Base-by-base conservation (phyloP, 441 rosid genomes). In the Kokia cookei region DNA sequence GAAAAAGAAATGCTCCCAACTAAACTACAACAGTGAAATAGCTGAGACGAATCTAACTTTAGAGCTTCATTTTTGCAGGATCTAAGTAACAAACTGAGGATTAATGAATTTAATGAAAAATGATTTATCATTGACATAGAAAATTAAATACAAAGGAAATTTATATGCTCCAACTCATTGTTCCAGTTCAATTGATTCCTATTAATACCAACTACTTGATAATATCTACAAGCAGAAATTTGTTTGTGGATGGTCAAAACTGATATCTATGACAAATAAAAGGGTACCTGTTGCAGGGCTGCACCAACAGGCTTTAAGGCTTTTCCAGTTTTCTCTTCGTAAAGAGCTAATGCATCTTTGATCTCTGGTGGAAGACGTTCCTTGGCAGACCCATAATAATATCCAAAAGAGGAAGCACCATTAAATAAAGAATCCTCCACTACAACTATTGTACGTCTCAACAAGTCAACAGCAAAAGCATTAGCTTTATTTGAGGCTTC, bases 301-400 rank as follows among this genome's bases (percentile, higher is more conserved):
- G 87, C 73, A 55, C 92, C 91, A 57, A 93, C 35, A 67, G 97
- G 97, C 79, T 76, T 83, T 80, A 80, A 67, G 61, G 89, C 71
- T 85, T 84, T 72, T 43, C 48, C 68, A 54, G 88, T 84, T 80
- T 74, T 88, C 69, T 87, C 93, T 84, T 96, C 99, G 13, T 90
- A 90, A 17, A 90, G 59, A 79, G 77, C 82, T 64, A 93, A 80
- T 12, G 79, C 82, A 74, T 74, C 87, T 75, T 78, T 91, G 54
- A 89, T 81, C 81, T 89, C 90, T 62, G 89, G 79, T 74, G 99
- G 93, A 80, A 96, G 97, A 59, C 76, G 37, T 22, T 86, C 90
- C 84, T 96, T 96, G 17, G 90, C 83, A 78, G 90, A 85, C 10
- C 85, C 89, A 83, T 93, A 92, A 72, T 89, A 87, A 80, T 83